Percentiles rank a stretch among this genome's conserved stretches.
phyloP scores from a whole-genome alignment of 495 filamentous ascomycete genomes.

The Lasiosphaeria ovina region DNA sequence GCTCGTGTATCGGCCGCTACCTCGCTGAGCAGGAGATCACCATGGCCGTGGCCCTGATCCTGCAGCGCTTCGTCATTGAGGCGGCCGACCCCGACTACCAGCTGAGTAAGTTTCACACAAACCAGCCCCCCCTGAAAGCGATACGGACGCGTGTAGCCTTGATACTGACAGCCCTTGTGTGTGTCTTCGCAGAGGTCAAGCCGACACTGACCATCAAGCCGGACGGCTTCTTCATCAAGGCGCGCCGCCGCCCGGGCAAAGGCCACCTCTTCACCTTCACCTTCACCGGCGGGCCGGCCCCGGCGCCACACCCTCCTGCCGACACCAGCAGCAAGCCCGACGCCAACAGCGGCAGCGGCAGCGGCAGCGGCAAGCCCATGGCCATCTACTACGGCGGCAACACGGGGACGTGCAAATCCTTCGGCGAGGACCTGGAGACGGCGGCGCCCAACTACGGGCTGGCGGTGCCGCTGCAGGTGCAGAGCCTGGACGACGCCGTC shows the following conservation, averaged over 20 bases:
- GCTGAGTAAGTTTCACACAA: constrained; percentile 31
- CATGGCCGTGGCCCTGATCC: constrained; percentile 43
- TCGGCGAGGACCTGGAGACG: constrained; percentile 56
- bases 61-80: constrained; percentile 52
- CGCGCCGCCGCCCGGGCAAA: constrained; percentile 46
- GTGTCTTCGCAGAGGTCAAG: constrained; percentile 37
- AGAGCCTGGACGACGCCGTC: constrained; percentile 54
- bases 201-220: constrained; percentile 69
- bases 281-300: constrained; percentile 11
- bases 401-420: constrained; percentile 64
- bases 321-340: no score
- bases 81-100: constrained; percentile 55
- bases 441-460: constrained; percentile 54
- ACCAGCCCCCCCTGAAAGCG: not conserved
- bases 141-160: not conserved
- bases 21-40: constrained; percentile 56
- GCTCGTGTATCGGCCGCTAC: constrained; percentile 39
- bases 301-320: constrained; percentile 1
- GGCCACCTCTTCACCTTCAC: constrained; percentile 33
- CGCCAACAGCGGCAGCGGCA: not conserved
- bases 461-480: constrained; percentile 35
- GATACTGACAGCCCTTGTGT: not conserved
- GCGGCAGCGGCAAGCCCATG: constrained; percentile 33
- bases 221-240: constrained; percentile 59
- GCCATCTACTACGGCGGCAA: constrained; percentile 65